Percentiles rank a stretch among this genome's conserved stretches.
phyloP scores from a whole-genome alignment of 768 basidiomycete genomes.

The Boletus speciosus region DNA sequence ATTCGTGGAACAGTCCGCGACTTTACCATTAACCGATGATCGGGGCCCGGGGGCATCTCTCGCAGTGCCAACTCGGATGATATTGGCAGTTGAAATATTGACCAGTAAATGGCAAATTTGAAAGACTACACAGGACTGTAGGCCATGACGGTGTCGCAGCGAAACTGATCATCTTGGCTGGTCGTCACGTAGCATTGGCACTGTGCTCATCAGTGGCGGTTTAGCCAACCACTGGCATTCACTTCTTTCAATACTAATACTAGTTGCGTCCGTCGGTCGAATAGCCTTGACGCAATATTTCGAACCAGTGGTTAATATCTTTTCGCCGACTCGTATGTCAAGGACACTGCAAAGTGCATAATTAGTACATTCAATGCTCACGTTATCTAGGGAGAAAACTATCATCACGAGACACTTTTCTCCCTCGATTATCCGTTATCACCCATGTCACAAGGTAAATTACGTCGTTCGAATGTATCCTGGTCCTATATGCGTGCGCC shows the following conservation, averaged over 20 bases:
- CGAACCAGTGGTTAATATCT: not conserved
- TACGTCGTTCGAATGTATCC: not conserved
- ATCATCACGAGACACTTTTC: not conserved
- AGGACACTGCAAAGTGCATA: too few relatives aligned
- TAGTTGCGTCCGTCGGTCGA: not conserved
- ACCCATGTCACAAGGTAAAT: not conserved
- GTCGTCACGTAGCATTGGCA: not conserved
- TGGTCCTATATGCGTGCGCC: not conserved
- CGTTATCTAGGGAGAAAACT: not conserved
- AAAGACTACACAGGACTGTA: not conserved
- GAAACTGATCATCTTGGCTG: not conserved
- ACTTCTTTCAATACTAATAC: too few relatives aligned
- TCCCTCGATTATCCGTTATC: not conserved
- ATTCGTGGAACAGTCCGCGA: not conserved
- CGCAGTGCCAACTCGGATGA: not conserved
- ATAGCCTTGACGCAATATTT: too few relatives aligned
- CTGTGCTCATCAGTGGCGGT: too few relatives aligned
- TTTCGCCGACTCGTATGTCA: not conserved
- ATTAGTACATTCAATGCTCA: too few relatives aligned
- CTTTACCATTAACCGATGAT: not conserved
- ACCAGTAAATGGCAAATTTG: not conserved
- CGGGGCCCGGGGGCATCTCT: not conserved
- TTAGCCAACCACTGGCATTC: too few relatives aligned
- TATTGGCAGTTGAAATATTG: not conserved
- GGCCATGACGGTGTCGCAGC: not conserved